Conservation (phyloP, 2,329 filamentous ascomycete species). For the Botryotinia narcissicola region DNA sequence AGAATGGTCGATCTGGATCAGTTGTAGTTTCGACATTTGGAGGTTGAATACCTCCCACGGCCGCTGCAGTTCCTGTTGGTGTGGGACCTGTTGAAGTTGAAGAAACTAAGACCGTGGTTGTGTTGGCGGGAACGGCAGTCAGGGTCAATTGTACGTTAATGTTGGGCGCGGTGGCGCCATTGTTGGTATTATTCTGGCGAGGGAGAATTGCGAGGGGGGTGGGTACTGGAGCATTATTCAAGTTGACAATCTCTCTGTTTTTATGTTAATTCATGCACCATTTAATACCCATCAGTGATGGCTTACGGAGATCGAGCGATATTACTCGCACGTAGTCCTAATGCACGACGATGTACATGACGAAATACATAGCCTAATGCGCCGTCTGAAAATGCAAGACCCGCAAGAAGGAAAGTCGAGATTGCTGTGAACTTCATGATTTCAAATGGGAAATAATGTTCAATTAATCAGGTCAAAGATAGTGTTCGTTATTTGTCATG, state of each 20-base stretch:
- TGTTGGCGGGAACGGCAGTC: conserved; percentile 10
- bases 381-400: background rate
- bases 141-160: background rate
- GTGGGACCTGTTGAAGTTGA: background rate
- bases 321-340: background rate
- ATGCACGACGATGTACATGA: background rate
- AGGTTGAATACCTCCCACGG: background rate
- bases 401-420: background rate
- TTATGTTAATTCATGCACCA: background rate
- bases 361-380: background rate
- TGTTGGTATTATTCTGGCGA: background rate
- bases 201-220: conserved; percentile 1
- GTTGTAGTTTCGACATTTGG: conserved; percentile 7
- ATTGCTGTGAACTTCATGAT: conserved; percentile 8
- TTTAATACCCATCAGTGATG: too few relatives aligned
- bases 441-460: background rate
- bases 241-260: background rate
- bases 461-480: background rate
- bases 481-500: too few relatives aligned
- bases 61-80: background rate
- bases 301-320: background rate
- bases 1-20: conserved; percentile 11
- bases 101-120: background rate
- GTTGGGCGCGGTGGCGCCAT: background rate
- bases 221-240: background rate